Evolutionary conservation across 1,284 basidiomycete species (phyloP), one percentile per base, ranked within the genome.

Genomic region (Fomitopsis schrenkii): DNA sequence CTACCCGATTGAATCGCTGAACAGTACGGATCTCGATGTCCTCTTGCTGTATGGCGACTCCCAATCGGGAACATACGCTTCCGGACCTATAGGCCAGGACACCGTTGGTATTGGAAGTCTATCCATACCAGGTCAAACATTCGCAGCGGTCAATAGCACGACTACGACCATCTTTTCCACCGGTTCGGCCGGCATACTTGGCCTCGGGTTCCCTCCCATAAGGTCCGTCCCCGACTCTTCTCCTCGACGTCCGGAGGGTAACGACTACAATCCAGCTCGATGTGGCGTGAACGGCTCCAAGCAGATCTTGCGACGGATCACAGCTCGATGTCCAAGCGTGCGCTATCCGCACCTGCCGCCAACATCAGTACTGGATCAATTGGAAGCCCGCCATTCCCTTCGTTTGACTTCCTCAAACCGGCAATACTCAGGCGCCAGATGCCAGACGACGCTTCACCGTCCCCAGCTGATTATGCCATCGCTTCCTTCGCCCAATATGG

Each of bases 181-280:
- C 15, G 75, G 74, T 5, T 72, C 76, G 41, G 71, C 70, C 1
- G 74, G 76, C 2, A 77, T 78, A 30, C 67, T 77, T n/a, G 76
- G 76, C 1, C 66, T 77, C 2, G 75, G 76, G 2, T 78, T 77
- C 58, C 75, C 76, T 22, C 64, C 74, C 3, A 70, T 72, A 46
- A 75, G 72, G 72, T 73, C 38, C 41, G 71, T 52, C 19, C 7
- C 17, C 4, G 10, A 46, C 5, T 12, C 2, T 9, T 33, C 19
- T 10, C 14, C 17, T 22, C 14, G 19, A 33, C 26, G 3, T 55
- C 10, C 26, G 12, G 19, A 14, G 8, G 8, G 15, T 50, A 33
- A 28, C 15, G 36, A 28, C 36, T n/a, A 30, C 22, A 15, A 22
- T 77, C 74, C 56, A 65, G 68, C 55, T 59, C 67, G 9, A 69